Conservation (phyloP, 1,139 yeast species). For the Geotrichum siamense region DNA sequence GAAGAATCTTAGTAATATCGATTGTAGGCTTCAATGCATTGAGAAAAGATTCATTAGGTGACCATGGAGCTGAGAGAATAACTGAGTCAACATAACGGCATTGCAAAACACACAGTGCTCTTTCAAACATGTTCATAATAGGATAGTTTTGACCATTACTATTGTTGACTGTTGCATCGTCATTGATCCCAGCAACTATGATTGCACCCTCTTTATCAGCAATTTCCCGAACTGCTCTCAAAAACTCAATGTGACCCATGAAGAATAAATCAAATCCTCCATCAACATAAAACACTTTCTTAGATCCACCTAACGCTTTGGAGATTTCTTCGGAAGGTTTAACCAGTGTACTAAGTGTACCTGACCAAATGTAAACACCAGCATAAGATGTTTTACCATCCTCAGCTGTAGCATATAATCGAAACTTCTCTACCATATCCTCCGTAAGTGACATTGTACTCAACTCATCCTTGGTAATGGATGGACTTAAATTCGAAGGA, state of each 20-base stretch:
- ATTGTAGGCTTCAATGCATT: slow-evolving; percentile 28
- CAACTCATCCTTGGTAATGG: slow-evolving; percentile 17
- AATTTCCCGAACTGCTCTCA: slow-evolving; percentile 41
- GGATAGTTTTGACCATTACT: slow-evolving; percentile 67
- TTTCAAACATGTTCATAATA: slow-evolving; percentile 79
- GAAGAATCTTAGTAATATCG: slow-evolving; percentile 45
- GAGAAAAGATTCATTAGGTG: slow-evolving; percentile 42
- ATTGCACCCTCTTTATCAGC: slow-evolving; percentile 30
- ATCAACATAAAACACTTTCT: slow-evolving; percentile 52
- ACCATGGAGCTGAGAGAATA: slow-evolving; percentile 59
- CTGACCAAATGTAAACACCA: slow-evolving; percentile 44
- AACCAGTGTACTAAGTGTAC: slow-evolving; percentile 26
- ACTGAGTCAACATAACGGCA: slow-evolving; percentile 79
- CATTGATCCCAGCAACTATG: slow-evolving; percentile 64
- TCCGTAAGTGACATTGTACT: slow-evolving; percentile 33
- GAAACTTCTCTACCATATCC: slow-evolving; percentile 38
- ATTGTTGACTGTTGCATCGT: slow-evolving; percentile 51
- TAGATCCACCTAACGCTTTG: slow-evolving; percentile 3
- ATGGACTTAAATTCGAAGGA: slow-evolving; percentile 24
- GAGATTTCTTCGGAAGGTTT: slow-evolving; percentile 28
- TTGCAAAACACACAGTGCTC: slow-evolving; percentile 81
- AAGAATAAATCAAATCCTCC: slow-evolving; percentile 92
- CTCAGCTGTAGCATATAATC: slow-evolving; percentile 55
- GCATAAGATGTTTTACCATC: slow-evolving; percentile 59
- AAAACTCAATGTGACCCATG: slow-evolving; percentile 81